These are phyloP conservation scores for Blastocystis sp. DNA, from an alignment of 352 stramenopile species.

Conservation along the genomic window DNA sequence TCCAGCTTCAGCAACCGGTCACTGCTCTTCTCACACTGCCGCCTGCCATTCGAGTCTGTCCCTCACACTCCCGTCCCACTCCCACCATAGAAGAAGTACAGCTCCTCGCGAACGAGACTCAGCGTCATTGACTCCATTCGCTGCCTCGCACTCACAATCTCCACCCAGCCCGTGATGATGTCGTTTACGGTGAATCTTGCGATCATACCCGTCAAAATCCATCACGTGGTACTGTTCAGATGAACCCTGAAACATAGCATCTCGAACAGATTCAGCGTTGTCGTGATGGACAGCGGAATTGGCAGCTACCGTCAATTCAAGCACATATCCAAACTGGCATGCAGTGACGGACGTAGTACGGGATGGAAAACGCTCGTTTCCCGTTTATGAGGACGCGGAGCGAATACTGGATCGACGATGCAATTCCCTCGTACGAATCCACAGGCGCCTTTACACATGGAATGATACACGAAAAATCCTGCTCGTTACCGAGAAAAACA, in stretches of 20 bases:
- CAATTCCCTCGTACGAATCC: constrained; percentile 8
- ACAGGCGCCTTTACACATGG: background rate
- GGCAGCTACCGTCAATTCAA: background rate
- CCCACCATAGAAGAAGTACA: background rate
- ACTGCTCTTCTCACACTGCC: too few relatives aligned
- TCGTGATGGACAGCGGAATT: background rate
- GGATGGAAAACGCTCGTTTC: background rate
- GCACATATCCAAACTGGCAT: background rate
- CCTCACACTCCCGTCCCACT: background rate
- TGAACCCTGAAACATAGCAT: background rate
- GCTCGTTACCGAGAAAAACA: background rate
- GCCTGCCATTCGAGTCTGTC: too few relatives aligned
- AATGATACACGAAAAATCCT: background rate
- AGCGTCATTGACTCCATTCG: background rate
- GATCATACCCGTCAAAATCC: too few relatives aligned
- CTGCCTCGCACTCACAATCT: background rate
- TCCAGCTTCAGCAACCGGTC: too few relatives aligned
- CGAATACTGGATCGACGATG: background rate
- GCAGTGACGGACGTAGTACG: background rate
- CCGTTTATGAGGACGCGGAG: background rate
- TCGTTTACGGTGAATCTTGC: constrained; percentile 8
- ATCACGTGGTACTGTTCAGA: background rate
- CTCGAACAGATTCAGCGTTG: constrained; percentile 1
- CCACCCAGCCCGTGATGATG: constrained; percentile 28
- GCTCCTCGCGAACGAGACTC: background rate